A percentile compares a stretch with the other conserved stretches of the same genome.
These are phyloP conservation scores for Colletotrichum tanaceti DNA, from an alignment of 2,329 filamentous ascomycete species.

Conservation along the genomic window DNA sequence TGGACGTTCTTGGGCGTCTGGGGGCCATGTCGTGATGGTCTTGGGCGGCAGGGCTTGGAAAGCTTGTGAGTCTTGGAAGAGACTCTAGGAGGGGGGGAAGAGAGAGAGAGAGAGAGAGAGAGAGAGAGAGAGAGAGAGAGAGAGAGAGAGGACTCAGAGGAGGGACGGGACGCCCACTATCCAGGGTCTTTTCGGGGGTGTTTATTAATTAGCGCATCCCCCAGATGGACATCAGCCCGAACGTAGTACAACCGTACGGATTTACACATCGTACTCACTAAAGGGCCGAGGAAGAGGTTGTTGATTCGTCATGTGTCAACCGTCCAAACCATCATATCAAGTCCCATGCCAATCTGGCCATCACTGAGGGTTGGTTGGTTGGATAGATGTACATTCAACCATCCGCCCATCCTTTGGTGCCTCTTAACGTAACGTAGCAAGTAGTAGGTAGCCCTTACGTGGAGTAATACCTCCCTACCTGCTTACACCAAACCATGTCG, in stretches of 20 bases:
- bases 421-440: slow-evolving; percentile 4
- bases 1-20: slow-evolving; percentile 29
- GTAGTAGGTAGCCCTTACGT: too few species aligned
- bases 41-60: slow-evolving; percentile 27
- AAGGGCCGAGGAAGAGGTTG: neutral
- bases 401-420: slow-evolving; percentile 17
- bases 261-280: neutral
- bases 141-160: too few species aligned
- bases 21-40: slow-evolving; percentile 14
- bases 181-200: slow-evolving; percentile 12
- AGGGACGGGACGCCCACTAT: slow-evolving; percentile 5
- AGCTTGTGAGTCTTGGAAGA: slow-evolving; percentile 25
- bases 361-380: too few species aligned
- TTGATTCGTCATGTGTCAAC: slow-evolving; percentile 8
- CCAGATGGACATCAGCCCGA: neutral
- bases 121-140: too few species aligned
- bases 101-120: too few species aligned
- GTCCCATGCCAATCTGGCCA: too few species aligned
- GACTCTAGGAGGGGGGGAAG: neutral
- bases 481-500: too few species aligned
- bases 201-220: slow-evolving; percentile 15
- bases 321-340: neutral
- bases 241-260: neutral
- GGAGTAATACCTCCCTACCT: too few species aligned
- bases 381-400: neutral